Evolutionary conservation across 306 rosid species (phyloP), one percentile per base, ranked within the genome.

Genomic region (Casuarina equisetifolia): DNA sequence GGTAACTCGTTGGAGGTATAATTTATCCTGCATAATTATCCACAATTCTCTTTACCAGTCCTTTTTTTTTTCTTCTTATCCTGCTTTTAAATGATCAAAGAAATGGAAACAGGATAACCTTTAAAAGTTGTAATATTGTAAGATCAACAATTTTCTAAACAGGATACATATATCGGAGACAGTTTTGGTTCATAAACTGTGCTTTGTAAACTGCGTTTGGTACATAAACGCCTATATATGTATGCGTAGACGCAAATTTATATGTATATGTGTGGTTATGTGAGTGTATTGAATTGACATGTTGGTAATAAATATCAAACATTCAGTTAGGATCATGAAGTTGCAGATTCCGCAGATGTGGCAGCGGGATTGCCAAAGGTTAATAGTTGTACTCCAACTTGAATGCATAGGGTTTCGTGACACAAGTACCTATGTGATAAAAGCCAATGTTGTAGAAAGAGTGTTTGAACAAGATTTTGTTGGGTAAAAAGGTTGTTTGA

Each of bases 1-100:
- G 68, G 87, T 79, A 76, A 84, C 80, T 85, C 92, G 35, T 58
- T 64, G 74, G 88, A 90, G 82, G 97, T 88, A 83, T 82, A 87
- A 19, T 11, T 39, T 12, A 15, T 52, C 70, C 69, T 59, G 74
- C 81, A 32, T 38, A 20, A 49, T 46, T 17, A 38, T 72, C 49
- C 42, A 70, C 70, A 54, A 40, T 66, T 20, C 50, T 66, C 52
- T 45, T 49, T 70, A 9, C 4, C 66, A 25, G 19, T 61, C n/a
- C 13, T 35, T 19, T 73, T 75, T 59, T 70, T 4, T 6, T 6
- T 13, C 43, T 62, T 13, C 2, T 15, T 38, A 6, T 20, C 3
- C 19, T 2, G 20, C 38, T 57, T 0, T 48, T 48, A 8, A 48
- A 48, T 48, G 51, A 48, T 48, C 3, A 48, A 48, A 9, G 15